Percentiles rank a stretch among this genome's conserved stretches.
Evolutionary conservation across 2,329 filamentous ascomycete species (phyloP).

Genomic region (Neophaeococcomyces mojaviensis): DNA sequence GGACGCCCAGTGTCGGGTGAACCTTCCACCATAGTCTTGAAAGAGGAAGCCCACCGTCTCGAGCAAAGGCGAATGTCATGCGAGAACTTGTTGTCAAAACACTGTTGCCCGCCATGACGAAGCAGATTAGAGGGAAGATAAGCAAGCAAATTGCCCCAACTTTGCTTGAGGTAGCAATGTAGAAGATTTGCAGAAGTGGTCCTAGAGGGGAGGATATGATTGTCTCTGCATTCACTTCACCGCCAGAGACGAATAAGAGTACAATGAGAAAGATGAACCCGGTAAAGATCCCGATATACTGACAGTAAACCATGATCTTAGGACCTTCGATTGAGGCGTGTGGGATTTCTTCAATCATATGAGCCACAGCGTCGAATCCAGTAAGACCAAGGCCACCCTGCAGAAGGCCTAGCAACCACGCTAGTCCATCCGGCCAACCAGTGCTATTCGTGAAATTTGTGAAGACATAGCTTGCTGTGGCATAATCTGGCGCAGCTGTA

Average conservation of each 20-base stretch:
- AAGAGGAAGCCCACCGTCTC: slow-evolving; percentile 57
- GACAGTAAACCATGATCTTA: slow-evolving; percentile 59
- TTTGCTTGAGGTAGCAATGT: slow-evolving; percentile 53
- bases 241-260: slow-evolving; percentile 56
- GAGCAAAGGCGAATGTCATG: slow-evolving; percentile 60
- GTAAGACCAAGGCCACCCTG: slow-evolving; percentile 43
- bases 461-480: slow-evolving; percentile 50
- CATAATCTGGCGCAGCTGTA: slow-evolving; percentile 58
- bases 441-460: slow-evolving; percentile 58
- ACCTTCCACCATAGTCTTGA: slow-evolving; percentile 42
- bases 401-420: slow-evolving; percentile 38
- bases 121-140: slow-evolving; percentile 36
- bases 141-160: slow-evolving; percentile 58
- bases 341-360: slow-evolving; percentile 48
- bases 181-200: slow-evolving; percentile 55
- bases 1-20: slow-evolving; percentile 43
- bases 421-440: slow-evolving; percentile 61
- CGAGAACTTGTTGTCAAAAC: slow-evolving; percentile 60
- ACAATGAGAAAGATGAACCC: slow-evolving; percentile 57
- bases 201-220: slow-evolving; percentile 51
- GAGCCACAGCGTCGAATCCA: slow-evolving; percentile 33
- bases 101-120: slow-evolving; percentile 49
- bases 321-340: slow-evolving; percentile 49
- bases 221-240: slow-evolving; percentile 37
- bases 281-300: slow-evolving; percentile 55